Conservation (phyloP, 805 yeast species). For the Dipodascopsis uninucleata region DNA sequence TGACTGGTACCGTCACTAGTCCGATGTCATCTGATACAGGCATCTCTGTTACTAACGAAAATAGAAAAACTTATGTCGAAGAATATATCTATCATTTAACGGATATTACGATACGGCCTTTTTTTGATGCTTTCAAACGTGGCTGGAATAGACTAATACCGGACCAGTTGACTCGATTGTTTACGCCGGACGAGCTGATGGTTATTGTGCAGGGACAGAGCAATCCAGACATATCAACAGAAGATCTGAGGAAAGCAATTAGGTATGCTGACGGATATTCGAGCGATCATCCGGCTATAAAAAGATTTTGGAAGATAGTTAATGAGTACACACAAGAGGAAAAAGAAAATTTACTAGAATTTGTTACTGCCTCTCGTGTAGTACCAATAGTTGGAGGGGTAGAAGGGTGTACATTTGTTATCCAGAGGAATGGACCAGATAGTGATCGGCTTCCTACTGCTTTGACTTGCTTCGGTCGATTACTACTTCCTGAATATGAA, state of each 20-base stretch:
- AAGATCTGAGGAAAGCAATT: constrained; percentile 42
- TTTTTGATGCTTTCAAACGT: constrained; percentile 25
- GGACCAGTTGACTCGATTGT: constrained; percentile 12
- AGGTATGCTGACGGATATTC: constrained; percentile 43
- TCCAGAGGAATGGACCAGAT: constrained; percentile 42
- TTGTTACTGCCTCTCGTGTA: constrained; percentile 49
- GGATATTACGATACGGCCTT: constrained; percentile 13
- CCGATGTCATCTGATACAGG: constrained; percentile 6
- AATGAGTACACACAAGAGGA: constrained; percentile 41
- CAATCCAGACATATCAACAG: constrained; percentile 39
- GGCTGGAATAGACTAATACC: constrained; percentile 30
- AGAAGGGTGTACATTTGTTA: constrained; percentile 44
- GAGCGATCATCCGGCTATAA: constrained; percentile 41
- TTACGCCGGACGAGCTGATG: constrained; percentile 25
- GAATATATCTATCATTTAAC: constrained; percentile 19
- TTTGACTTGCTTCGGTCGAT: constrained; percentile 48
- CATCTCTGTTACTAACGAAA: constrained; percentile 21
- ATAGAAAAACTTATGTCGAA: constrained; percentile 15
- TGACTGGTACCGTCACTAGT: constrained; percentile 6
- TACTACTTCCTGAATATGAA: constrained; percentile 47
- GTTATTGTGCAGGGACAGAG: constrained; percentile 42
- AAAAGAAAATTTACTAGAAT: constrained; percentile 43
- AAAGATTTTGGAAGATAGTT: constrained; percentile 47
- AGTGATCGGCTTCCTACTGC: constrained; percentile 47
- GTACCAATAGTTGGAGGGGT: constrained; percentile 48